Percentiles rank a stretch among this genome's conserved stretches.
Evolutionary conservation across 108 stramenopile genomes (phyloP).

Genomic region (Skeletonema tropicum): DNA sequence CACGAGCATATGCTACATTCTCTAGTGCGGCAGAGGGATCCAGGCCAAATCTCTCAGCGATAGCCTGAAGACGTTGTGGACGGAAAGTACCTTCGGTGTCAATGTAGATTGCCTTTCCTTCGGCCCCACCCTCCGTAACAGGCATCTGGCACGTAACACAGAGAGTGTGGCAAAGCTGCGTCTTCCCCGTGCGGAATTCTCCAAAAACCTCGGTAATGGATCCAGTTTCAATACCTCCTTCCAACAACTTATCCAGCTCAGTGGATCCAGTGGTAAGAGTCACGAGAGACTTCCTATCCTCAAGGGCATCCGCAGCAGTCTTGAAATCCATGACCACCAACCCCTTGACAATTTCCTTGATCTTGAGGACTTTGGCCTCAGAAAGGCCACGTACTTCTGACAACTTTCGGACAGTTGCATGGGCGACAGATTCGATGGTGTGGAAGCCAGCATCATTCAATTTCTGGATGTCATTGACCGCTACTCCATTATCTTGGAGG

Average conservation of each 20-base stretch:
- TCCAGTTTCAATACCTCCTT: slow-evolving; percentile 99
- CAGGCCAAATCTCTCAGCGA: slow-evolving; percentile 98
- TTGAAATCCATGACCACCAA: slow-evolving; percentile 98
- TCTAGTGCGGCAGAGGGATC: slow-evolving; percentile 95
- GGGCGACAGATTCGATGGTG: slow-evolving; percentile 97
- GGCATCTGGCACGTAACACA: slow-evolving; percentile 99
- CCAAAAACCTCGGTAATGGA: slow-evolving; percentile 98
- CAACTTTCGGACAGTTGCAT: slow-evolving; percentile 93
- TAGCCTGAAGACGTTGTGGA: slow-evolving; percentile 91
- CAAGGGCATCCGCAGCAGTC: slow-evolving; percentile 93
- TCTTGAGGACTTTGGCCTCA: slow-evolving; percentile 93
- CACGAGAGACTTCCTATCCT: slow-evolving; percentile 88
- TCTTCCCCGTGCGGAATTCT: slow-evolving; percentile 97
- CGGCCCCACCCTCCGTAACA: slow-evolving; percentile 96
- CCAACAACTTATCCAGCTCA: slow-evolving; percentile 96
- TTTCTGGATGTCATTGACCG: slow-evolving; percentile 94
- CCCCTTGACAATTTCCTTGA: slow-evolving; percentile 95
- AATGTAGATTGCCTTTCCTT: slow-evolving; percentile 99
- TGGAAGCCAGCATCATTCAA: slow-evolving; percentile 95
- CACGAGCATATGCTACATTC: slow-evolving; percentile 98
- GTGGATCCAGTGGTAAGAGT: slow-evolving; percentile 94
- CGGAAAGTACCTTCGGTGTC: slow-evolving; percentile 99
- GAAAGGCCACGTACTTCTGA: slow-evolving; percentile 97
- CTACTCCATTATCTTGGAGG: slow-evolving; percentile 96
- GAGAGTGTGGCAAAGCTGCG: slow-evolving; percentile 99